These are phyloP conservation scores for Hymenotorrendiella dingleyae DNA, from an alignment of 2,329 filamentous ascomycete species.

Conservation along the genomic window DNA sequence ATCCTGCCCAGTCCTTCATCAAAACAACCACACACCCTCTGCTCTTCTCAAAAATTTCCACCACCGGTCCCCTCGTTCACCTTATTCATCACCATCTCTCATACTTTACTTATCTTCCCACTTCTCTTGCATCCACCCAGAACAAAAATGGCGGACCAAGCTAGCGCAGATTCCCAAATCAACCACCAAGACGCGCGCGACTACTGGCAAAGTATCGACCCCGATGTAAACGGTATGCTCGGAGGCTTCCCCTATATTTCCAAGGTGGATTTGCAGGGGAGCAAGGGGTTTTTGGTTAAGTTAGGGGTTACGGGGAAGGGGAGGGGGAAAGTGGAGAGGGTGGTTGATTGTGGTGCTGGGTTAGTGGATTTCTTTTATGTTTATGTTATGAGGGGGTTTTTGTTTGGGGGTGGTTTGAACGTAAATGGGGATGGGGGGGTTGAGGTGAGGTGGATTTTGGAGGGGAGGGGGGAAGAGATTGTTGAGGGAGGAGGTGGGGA, in stretches of 20 bases:
- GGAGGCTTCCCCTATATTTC: slow-evolving; percentile 66
- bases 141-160: slow-evolving; percentile 20
- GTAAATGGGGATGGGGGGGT: too few species aligned
- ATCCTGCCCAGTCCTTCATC: too few species aligned
- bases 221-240: slow-evolving; percentile 68
- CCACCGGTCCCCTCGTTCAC: not conserved
- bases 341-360: slow-evolving; percentile 36
- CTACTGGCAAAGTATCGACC: slow-evolving; percentile 47
- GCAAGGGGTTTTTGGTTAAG: slow-evolving; percentile 63
- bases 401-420: not conserved
- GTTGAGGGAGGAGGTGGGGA: too few species aligned
- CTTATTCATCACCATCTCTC: not conserved
- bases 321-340: slow-evolving; percentile 31
- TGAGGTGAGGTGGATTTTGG: too few species aligned
- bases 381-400: not conserved
- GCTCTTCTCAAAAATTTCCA: not conserved
- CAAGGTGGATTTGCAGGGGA: slow-evolving; percentile 65
- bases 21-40: too few species aligned
- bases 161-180: slow-evolving; percentile 27
- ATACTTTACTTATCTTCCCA: not conserved
- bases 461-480: too few species aligned
- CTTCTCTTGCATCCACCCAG: not conserved
- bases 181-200: slow-evolving; percentile 26
- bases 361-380: slow-evolving; percentile 15
- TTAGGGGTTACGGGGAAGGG: slow-evolving; percentile 39